These are phyloP conservation scores for Psidium friedrichsthalianum DNA, from an alignment of 345 rosid genomes.

Conservation along the genomic window DNA sequence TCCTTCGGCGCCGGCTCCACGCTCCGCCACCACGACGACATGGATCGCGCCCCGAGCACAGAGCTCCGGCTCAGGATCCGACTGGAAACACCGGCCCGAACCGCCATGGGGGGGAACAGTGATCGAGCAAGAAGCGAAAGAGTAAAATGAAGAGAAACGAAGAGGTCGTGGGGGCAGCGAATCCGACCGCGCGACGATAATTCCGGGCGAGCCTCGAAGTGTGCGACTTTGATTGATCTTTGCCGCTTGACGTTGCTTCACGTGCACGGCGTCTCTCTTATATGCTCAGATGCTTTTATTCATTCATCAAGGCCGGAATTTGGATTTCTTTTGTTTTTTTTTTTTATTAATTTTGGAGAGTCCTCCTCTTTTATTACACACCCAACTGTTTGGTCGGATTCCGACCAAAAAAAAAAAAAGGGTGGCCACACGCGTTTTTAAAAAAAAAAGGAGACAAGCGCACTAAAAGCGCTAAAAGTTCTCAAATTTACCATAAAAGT, in stretches of 20 bases:
- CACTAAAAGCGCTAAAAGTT: no score
- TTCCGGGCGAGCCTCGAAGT: background rate
- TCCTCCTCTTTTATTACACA: background rate
- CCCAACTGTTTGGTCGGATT: background rate
- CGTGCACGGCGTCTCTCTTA: background rate
- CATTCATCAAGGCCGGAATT: no score
- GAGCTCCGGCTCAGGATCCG: slow-evolving; percentile 18
- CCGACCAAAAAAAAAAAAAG: no score
- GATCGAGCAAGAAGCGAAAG: background rate
- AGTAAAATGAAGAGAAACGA: background rate
- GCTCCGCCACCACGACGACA: slow-evolving; percentile 86
- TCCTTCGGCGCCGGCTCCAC: slow-evolving; percentile 90
- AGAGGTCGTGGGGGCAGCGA: background rate
- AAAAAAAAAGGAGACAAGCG: no score
- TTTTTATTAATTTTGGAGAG: background rate
- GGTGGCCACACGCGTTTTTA: no score
- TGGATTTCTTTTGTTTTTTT: no score
- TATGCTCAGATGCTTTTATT: background rate
- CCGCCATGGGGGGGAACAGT: background rate
- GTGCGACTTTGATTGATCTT: background rate
- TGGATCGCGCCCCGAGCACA: slow-evolving; percentile 30
- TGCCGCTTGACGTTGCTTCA: background rate
- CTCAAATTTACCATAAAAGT: no score
- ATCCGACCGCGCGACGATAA: background rate
- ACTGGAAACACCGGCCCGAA: slow-evolving; percentile 1